Evolutionary conservation across 164 flowering plant genomes (phyloP), one percentile per base, ranked within the genome.

Genomic region (Paratinospora sagittata): DNA sequence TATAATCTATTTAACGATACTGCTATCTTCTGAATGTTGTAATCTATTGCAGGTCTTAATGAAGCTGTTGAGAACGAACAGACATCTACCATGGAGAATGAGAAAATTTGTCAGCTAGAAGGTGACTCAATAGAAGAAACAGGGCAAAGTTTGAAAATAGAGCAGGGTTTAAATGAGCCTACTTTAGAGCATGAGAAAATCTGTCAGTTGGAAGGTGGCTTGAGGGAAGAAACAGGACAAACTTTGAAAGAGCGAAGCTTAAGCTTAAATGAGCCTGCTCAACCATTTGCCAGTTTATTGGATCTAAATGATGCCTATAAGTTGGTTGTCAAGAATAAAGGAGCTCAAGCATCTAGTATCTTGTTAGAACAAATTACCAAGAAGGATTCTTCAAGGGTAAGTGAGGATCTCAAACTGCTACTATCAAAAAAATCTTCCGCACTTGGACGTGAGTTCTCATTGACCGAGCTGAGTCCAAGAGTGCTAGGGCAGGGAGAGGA

Each of bases 271-370:
- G 87, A 82, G 9, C 55, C 72, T 43, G 62, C 72, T 71, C 68
- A 67, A 16, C 80, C 71, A 67, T 65, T 60, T 60, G 39, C 86
- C 30, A 78, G 57, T 62, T 65, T 69, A 33, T 73, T 90, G 82
- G 97, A 92, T 66, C 89, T 95, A 58, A 85, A 86, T 73, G 97
- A 95, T 82, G 99, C 97, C 63, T 95, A 95, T 80, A 87, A 85
- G 80, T 76, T 96, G 41, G 98, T 89, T 45, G 71, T 86, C 10
- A 76, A 89, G 73, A 83, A 69, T 52, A 84, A 74, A 73, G 88
- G 87, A 73, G 81, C 86, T 76, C 88, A 85, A 55, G 74, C 82
- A 30, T 85, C 90, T 45, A 86, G 81, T 45, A 52, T 78, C 72
- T 77, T 83, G 70, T 68, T 77, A 19, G 92, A 88, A 61, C 89